Evolutionary conservation across 2,329 filamentous ascomycete genomes (phyloP), one percentile per base, ranked within the genome.

Genomic region (Drechslerella coelobrocha): DNA sequence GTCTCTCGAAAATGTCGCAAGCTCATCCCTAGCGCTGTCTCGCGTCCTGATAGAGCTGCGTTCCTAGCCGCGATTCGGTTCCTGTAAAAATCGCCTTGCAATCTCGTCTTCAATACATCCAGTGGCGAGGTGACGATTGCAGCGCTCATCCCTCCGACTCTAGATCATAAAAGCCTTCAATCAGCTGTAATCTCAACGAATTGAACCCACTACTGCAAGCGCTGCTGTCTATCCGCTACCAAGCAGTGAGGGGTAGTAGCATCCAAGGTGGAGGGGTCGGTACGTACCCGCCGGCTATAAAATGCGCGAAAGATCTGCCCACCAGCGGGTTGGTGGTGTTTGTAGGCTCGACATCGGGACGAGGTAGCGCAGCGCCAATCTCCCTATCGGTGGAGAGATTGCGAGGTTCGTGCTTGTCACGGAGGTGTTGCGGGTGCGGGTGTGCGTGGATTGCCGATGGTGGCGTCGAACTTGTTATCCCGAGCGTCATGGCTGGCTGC

Each of bases 1-100:
- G 92, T 97, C 78, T 97, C 93, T 57, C 83, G 82, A 68, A 97
- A 85, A 79, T 97, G 92, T 73, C 73, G 73, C 41, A 73, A 34
- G 19, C 74, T 73, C 56, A 74, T 72, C 9, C 72, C 56, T 31
- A 75, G 39, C 10, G 74, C 29, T 2, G 55, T 23, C 12, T 68
- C 50, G n/a, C 66, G 56, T 7, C 71, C 72, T 1, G 65, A 63
- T 2, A 72, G 23, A 45, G 62, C 48, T 3, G 59, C 61, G 53
- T 68, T 73, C 27, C 54, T 51, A 1, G 59, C 60, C 12, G 68
- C 69, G 21, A 96, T 84, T 79, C 96, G 90, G 7, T 87, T 84
- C 78, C 96, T 91, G 83, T 97, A 97, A 78, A 95, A 95, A 77
- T 96, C 92, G 76, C 91, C 95, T 79, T 97, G 93, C 2, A 97